A percentile compares a stretch with the other conserved stretches of the same genome.
These are phyloP conservation scores for Phragmites australis DNA, from an alignment of 176 grass and related monocot species.

Conservation along the genomic window DNA sequence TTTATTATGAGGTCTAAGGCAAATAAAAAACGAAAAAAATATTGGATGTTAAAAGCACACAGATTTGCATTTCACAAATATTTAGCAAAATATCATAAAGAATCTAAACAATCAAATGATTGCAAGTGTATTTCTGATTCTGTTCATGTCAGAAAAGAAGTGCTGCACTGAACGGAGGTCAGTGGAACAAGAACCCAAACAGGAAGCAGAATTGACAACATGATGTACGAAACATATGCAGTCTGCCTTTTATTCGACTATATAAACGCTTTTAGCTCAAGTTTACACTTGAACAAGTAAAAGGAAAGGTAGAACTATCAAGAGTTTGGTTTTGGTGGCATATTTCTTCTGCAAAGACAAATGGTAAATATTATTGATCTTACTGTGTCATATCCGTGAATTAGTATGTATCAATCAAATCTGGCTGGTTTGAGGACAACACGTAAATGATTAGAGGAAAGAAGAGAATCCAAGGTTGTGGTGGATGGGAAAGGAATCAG, in stretches of 20 bases:
- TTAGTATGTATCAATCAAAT: background rate
- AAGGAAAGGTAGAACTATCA: background rate
- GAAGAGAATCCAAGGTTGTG: conserved; percentile 25
- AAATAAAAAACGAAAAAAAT: background rate
- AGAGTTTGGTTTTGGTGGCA: background rate
- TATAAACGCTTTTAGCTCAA: background rate
- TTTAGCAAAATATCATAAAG: conserved; percentile 11
- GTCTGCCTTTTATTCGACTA: background rate
- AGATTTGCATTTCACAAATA: background rate
- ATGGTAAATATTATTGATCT: background rate
- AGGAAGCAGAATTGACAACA: background rate
- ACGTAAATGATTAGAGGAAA: conserved; percentile 17
- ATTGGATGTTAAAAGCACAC: background rate
- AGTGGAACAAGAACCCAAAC: background rate
- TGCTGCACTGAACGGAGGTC: background rate
- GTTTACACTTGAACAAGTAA: background rate
- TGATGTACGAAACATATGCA: background rate
- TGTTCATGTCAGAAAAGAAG: background rate
- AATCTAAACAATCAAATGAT: conserved; percentile 8
- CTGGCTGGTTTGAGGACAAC: conserved; percentile 10
- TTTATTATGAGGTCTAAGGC: background rate
- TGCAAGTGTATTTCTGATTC: background rate
- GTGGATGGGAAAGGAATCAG: conserved; percentile 21
- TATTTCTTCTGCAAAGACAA: background rate
- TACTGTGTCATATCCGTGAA: background rate